phyloP scores from a whole-genome alignment of 1,284 basidiomycete species.

The Uromyces viciae-fabae region DNA sequence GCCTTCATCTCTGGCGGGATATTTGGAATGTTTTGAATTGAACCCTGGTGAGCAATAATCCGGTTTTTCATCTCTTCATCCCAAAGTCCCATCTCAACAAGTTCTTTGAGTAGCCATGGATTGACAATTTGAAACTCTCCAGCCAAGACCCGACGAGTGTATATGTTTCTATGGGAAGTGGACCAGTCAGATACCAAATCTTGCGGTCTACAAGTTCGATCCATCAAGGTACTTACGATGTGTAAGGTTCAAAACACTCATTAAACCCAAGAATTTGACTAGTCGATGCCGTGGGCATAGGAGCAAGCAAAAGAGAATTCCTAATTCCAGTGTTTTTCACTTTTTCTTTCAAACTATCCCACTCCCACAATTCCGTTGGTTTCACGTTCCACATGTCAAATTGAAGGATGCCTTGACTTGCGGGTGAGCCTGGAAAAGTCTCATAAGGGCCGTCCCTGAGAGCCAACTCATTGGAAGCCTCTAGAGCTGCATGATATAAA shows the following conservation, averaged over 20 bases:
- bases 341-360: slow-evolving; percentile 80
- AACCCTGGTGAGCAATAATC: slow-evolving; percentile 93
- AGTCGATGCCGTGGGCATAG: slow-evolving; percentile 98
- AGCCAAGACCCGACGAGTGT: slow-evolving; percentile 96
- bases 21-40: slow-evolving; percentile 79
- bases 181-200: slow-evolving; percentile 13
- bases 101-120: slow-evolving; percentile 94
- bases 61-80: slow-evolving; percentile 99
- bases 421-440: slow-evolving; percentile 86
- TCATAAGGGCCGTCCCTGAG: slow-evolving; percentile 78
- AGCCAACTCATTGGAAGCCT: slow-evolving; percentile 87
- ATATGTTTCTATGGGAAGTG: slow-evolving; percentile 72
- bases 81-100: slow-evolving; percentile 93
- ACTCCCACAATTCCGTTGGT: slow-evolving; percentile 93
- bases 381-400: slow-evolving; percentile 93
- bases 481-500: slow-evolving; percentile 92
- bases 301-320: slow-evolving; percentile 90
- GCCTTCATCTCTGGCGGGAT: slow-evolving; percentile 88
- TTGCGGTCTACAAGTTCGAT: slow-evolving; percentile 45
- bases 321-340: slow-evolving; percentile 80
- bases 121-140: slow-evolving; percentile 99
- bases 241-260: slow-evolving; percentile 97
- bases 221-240: slow-evolving; percentile 61
- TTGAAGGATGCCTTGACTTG: slow-evolving; percentile 81
- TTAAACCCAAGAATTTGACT: slow-evolving; percentile 98